Conservation (phyloP, 331 rosid genomes). For the Quercus tomentella region DNA sequence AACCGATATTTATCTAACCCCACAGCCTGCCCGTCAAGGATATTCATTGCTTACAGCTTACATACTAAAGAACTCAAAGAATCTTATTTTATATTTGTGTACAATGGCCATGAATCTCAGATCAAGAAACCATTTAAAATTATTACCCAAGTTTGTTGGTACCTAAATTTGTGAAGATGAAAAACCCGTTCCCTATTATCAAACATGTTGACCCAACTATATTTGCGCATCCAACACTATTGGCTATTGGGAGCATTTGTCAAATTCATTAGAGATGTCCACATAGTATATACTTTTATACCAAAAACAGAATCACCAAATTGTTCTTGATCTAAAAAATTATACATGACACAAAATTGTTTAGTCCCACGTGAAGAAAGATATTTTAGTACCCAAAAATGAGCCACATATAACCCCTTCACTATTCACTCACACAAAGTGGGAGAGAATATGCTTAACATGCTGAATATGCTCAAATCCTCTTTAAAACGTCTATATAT, state of each 20-base stretch:
- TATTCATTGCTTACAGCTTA: too few species aligned
- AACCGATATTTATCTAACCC: too few species aligned
- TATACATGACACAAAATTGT: not conserved
- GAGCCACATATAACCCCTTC: not conserved
- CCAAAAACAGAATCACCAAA: not conserved
- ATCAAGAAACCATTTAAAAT: not conserved
- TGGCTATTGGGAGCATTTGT: not conserved
- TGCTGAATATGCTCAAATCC: conserved; percentile 6
- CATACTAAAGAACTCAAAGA: too few species aligned
- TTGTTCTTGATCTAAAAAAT: not conserved
- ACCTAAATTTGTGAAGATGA: not conserved
- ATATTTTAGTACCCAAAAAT: not conserved
- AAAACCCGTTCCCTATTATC: not conserved
- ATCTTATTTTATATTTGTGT: too few species aligned
- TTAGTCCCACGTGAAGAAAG: not conserved
- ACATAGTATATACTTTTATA: not conserved
- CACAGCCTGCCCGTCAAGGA: too few species aligned
- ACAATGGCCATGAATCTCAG: not conserved
- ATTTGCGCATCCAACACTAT: not conserved
- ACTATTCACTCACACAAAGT: not conserved
- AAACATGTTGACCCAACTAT: not conserved
- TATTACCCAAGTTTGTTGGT: not conserved
- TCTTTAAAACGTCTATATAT: not conserved
- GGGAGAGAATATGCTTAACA: conserved; percentile 1
- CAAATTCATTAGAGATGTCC: too few species aligned